Conservation (phyloP, 495 filamentous ascomycete species). For the Aspergillus homomorphus region DNA sequence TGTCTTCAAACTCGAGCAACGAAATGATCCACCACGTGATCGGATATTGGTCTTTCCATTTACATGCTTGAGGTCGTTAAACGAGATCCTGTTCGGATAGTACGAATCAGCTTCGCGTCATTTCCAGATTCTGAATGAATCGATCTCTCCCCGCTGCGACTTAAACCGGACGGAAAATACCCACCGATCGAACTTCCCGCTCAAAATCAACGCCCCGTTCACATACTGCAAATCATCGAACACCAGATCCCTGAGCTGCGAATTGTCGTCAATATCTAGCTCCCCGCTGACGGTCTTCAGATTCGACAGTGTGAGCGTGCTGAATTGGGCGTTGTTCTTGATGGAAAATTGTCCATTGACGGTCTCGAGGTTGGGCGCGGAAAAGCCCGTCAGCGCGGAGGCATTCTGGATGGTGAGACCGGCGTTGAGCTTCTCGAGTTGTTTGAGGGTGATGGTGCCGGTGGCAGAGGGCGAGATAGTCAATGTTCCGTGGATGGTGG, state of each 20-base stretch:
- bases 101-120: neutral
- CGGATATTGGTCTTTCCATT: conserved; percentile 24
- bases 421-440: conserved; percentile 27
- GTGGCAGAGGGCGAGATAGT: conserved; percentile 23
- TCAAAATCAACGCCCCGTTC: conserved; percentile 24
- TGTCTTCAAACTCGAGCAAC: conserved; percentile 16
- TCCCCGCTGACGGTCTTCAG: conserved; percentile 14
- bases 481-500: conserved; percentile 26
- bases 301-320: conserved; percentile 15
- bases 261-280: conserved; percentile 24
- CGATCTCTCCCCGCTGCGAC: neutral
- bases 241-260: conserved; percentile 18
- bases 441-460: conserved; percentile 26
- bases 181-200: conserved; percentile 28
- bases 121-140: neutral
- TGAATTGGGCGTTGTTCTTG: conserved; percentile 21
- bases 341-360: conserved; percentile 25
- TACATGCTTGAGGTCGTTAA: conserved; percentile 26
- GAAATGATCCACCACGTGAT: conserved; percentile 17
- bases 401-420: conserved; percentile 22
- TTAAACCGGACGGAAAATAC: neutral
- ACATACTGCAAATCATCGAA: conserved; percentile 28
- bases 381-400: conserved; percentile 18
- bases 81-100: conserved; percentile 21
- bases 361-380: conserved; percentile 24